Percentiles rank a stretch among this genome's conserved stretches.
Evolutionary conservation across 192 early-diverging fungal species (phyloP).

Genomic region (Backusella circina): DNA sequence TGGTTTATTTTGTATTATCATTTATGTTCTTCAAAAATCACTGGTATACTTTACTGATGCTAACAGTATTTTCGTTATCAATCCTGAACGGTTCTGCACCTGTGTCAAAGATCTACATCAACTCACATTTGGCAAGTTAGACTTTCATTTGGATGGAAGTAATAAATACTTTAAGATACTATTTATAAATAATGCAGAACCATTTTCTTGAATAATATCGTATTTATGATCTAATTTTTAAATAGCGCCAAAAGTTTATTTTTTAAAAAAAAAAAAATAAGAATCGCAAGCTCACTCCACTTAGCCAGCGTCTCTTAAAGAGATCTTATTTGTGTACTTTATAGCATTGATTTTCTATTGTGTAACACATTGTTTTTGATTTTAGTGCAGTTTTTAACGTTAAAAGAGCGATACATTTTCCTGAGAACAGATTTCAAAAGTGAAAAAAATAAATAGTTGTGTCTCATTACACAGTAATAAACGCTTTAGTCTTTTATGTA

Average conservation of each 20-base stretch:
- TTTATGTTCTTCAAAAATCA: no score
- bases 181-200: neutral
- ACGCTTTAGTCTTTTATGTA: neutral
- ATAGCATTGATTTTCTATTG: neutral
- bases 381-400: neutral
- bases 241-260: neutral
- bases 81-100: no score
- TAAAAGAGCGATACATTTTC: neutral
- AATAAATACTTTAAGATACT: no score
- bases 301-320: neutral
- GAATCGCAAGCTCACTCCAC: no score
- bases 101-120: no score
- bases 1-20: no score
- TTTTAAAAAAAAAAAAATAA: no score
- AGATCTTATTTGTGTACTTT: neutral
- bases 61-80: no score
- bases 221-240: neutral
- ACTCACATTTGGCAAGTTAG: no score
- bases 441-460: neutral
- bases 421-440: no score
- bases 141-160: no score
- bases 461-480: neutral
- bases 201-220: neutral
- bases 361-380: neutral
- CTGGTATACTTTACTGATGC: no score